A percentile compares a stretch with the other conserved stretches of the same genome.
Evolutionary conservation across 208 protist species (phyloP).

Genomic region (Lotmaria passim): DNA sequence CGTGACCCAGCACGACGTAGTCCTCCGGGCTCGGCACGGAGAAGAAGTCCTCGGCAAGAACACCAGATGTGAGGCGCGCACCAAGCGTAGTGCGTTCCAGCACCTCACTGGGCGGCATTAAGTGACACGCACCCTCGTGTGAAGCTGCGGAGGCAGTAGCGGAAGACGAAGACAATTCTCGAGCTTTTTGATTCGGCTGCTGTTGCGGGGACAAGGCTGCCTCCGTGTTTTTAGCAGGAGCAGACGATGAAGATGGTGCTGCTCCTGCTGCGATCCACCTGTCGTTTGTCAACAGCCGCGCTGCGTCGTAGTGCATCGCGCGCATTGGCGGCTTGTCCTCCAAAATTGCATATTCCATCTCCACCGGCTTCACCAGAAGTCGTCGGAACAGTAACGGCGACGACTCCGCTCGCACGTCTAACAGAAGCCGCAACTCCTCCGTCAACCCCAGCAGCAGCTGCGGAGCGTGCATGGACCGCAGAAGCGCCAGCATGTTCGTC

Average conservation of each 20-base stretch:
- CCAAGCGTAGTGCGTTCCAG: slow-evolving; percentile 71
- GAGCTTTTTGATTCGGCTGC: background rate
- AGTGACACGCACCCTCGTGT: slow-evolving; percentile 1
- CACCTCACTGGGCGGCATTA: slow-evolving; percentile 33
- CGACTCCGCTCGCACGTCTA: slow-evolving; percentile 67
- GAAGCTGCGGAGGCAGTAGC: background rate
- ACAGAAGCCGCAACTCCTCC: slow-evolving; percentile 46
- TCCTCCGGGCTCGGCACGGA: slow-evolving; percentile 49
- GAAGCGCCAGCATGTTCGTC: slow-evolving; percentile 58
- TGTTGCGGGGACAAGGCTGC: background rate
- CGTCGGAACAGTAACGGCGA: slow-evolving; percentile 77
- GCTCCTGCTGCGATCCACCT: slow-evolving; percentile 39
- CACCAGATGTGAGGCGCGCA: slow-evolving; percentile 52
- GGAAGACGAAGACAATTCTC: background rate
- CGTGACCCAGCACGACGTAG: slow-evolving; percentile 74
- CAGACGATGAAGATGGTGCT: background rate
- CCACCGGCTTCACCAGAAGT: slow-evolving; percentile 69
- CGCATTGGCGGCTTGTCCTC: slow-evolving; percentile 76
- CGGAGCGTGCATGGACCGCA: slow-evolving; percentile 64
- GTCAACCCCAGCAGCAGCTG: slow-evolving; percentile 78
- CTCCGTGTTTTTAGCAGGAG: background rate
- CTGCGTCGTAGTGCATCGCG: slow-evolving; percentile 74
- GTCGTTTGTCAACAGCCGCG: slow-evolving; percentile 68
- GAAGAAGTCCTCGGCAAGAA: slow-evolving; percentile 78
- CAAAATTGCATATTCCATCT: slow-evolving; percentile 68